Evolutionary conservation across 2,329 filamentous ascomycete species (phyloP).

Genomic region (Phyllosticta ampelicida): DNA sequence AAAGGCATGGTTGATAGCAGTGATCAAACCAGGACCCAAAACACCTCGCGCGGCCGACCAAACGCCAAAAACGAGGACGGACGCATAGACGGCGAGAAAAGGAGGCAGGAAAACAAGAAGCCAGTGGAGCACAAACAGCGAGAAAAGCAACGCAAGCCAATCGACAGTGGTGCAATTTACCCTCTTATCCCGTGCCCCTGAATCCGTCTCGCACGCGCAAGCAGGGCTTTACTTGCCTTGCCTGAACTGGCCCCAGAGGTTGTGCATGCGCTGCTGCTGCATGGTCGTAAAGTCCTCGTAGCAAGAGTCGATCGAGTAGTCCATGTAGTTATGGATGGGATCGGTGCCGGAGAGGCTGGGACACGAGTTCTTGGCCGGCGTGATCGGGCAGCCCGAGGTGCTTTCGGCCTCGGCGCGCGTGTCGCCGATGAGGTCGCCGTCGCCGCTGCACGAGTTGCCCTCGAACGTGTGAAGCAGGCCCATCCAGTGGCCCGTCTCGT

Average conservation of each 20-base stretch:
- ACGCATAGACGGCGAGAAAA: background rate
- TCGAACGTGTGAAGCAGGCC: constrained; percentile 39
- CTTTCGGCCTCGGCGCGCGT: constrained; percentile 31
- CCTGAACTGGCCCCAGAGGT: constrained; percentile 39
- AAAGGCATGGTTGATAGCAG: too few species aligned
- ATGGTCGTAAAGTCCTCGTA: constrained; percentile 42
- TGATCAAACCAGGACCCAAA: background rate
- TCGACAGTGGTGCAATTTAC: background rate
- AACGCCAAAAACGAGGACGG: background rate
- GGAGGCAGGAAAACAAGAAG: background rate
- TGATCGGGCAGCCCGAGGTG: constrained; percentile 46
- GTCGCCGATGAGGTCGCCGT: constrained; percentile 36
- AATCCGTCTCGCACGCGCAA: background rate
- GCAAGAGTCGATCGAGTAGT: constrained; percentile 46
- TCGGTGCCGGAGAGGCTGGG: constrained; percentile 33
- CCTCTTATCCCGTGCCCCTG: background rate
- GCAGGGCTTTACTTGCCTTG: constrained; percentile 19
- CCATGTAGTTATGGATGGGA: constrained; percentile 50
- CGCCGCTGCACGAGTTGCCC: constrained; percentile 33
- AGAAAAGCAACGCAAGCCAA: background rate
- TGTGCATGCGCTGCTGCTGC: constrained; percentile 42
- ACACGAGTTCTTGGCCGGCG: constrained; percentile 38
- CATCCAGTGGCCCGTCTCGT: constrained; percentile 40
- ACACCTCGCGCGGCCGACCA: background rate
- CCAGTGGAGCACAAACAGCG: background rate